A percentile compares a stretch with the other conserved stretches of the same genome.
Conservation (phyloP, 2,329 filamentous ascomycete species). For the Penicillium occitanis region DNA sequence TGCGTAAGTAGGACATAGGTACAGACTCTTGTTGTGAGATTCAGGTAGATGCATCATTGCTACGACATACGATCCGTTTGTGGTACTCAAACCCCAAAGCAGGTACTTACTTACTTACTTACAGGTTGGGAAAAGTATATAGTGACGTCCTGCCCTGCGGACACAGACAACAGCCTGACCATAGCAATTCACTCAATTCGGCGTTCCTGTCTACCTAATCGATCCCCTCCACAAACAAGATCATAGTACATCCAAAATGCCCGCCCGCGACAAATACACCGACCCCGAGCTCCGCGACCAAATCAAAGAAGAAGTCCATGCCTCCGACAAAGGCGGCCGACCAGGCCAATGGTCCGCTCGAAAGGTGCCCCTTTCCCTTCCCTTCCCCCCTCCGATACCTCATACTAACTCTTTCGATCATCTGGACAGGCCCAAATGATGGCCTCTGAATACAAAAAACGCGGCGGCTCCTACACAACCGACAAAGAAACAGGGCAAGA, state of each 20-base stretch:
- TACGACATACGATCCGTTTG: background rate
- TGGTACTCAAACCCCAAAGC: background rate
- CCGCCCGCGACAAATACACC: constrained; percentile 50
- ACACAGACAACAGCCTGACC: background rate
- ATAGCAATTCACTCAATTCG: background rate
- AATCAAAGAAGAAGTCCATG: constrained; percentile 49
- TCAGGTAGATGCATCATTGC: background rate
- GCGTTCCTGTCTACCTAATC: background rate
- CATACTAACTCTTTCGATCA: background rate
- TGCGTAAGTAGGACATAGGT: too few relatives aligned
- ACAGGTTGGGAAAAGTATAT: background rate
- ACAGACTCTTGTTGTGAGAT: background rate
- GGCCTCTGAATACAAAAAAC: constrained; percentile 50
- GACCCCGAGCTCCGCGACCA: constrained; percentile 49
- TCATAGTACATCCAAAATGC: constrained; percentile 33
- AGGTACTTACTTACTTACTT: background rate
- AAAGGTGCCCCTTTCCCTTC: constrained; percentile 37
- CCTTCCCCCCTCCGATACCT: background rate
- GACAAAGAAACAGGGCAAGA: constrained; percentile 45
- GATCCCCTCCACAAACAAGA: too few relatives aligned
- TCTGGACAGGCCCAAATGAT: constrained; percentile 45
- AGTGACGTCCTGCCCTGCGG: background rate
- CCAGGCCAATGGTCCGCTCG: constrained; percentile 53
- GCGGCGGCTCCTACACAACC: constrained; percentile 49
- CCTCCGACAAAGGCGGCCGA: constrained; percentile 48